Conservation (phyloP, 495 filamentous ascomycete species). For the Neurospora terricola region DNA sequence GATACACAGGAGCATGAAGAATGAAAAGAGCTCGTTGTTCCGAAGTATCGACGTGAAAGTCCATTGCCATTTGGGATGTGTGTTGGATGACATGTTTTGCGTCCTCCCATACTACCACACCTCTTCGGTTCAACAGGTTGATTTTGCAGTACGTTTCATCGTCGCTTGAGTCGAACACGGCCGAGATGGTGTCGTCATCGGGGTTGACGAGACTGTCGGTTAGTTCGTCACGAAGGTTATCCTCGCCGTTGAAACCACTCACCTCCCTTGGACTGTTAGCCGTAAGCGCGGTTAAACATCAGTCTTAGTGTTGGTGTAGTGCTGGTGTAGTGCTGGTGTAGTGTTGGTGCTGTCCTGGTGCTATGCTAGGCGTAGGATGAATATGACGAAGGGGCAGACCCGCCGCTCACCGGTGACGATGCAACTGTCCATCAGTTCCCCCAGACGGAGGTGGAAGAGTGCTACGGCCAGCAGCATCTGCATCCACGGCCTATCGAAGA, state of each 20-base stretch:
- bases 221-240: not conserved
- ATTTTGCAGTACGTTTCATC: slow-evolving; percentile 3
- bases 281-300: not conserved
- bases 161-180: not conserved
- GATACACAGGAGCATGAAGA: too few species aligned
- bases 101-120: not conserved
- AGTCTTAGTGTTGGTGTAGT: too few species aligned
- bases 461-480: not conserved
- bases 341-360: not conserved
- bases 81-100: not conserved
- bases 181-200: not conserved
- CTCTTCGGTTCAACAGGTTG: not conserved
- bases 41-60: too few species aligned
- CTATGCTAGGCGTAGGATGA: not conserved
- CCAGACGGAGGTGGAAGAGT: not conserved
- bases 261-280: slow-evolving; percentile 3
- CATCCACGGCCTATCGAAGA: slow-evolving; percentile 1
- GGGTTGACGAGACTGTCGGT: not conserved
- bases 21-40: too few species aligned
- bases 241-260: not conserved
- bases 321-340: not conserved
- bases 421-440: not conserved
- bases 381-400: not conserved
- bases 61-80: not conserved
- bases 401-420: slow-evolving; percentile 1